phyloP scores from a whole-genome alignment of 2,329 filamentous ascomycete species.

The Talaromyces sp. region DNA sequence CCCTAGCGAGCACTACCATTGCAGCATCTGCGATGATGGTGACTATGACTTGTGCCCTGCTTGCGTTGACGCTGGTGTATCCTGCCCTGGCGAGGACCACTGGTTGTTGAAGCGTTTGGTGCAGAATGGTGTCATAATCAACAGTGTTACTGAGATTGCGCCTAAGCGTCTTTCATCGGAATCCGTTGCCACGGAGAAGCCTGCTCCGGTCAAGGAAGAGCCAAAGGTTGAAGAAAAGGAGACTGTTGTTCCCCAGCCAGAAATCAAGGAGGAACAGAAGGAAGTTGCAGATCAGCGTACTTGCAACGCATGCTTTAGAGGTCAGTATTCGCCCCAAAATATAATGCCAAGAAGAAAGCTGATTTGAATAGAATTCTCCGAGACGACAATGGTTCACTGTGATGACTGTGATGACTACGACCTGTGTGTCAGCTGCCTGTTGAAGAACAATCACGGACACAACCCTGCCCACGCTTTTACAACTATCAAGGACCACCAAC shows the following conservation, averaged over 20 bases:
- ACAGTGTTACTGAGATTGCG: constrained; percentile 79
- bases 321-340: constrained; percentile 37
- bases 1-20: constrained; percentile 83
- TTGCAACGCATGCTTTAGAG: constrained; percentile 62
- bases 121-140: constrained; percentile 70
- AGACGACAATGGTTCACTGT: constrained; percentile 81
- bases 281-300: constrained; percentile 36
- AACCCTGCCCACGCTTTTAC: constrained; percentile 80
- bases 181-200: background rate
- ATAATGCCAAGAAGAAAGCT: constrained; percentile 19
- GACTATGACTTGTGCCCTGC: constrained; percentile 87
- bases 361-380: constrained; percentile 56
- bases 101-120: constrained; percentile 93
- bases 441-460: constrained; percentile 74
- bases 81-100: constrained; percentile 74
- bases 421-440: constrained; percentile 78
- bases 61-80: constrained; percentile 69
- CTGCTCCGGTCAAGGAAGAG: constrained; percentile 10
- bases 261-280: constrained; percentile 15
- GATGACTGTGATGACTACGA: constrained; percentile 82
- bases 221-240: constrained; percentile 13
- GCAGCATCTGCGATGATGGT: constrained; percentile 83
- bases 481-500: constrained; percentile 48
- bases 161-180: constrained; percentile 48
- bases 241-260: constrained; percentile 15